These are phyloP conservation scores for Epichloe brachyelytri DNA, from an alignment of 2,329 filamentous ascomycete genomes.

Conservation along the genomic window DNA sequence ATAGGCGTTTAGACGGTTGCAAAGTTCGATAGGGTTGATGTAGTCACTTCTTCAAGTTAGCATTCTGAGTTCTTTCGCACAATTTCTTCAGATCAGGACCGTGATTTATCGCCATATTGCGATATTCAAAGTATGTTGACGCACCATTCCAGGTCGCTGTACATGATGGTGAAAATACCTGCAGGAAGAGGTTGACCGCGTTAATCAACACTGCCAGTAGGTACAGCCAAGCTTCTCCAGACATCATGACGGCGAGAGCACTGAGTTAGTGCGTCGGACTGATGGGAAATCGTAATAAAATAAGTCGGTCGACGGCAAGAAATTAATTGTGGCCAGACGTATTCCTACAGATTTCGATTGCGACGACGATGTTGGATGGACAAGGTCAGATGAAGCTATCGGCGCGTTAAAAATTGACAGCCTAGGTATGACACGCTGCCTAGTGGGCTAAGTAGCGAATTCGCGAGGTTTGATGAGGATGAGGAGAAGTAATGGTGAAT, in stretches of 20 bases:
- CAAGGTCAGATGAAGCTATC: neutral
- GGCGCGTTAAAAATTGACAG: neutral
- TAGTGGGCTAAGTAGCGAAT: neutral
- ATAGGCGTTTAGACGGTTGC: constrained; percentile 99
- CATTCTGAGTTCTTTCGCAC: neutral
- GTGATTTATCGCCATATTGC: neutral
- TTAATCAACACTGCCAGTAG: constrained; percentile 97
- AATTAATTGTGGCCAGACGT: neutral
- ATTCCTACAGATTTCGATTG: neutral
- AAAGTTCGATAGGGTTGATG: constrained; percentile 99
- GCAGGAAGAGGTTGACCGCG: constrained; percentile 98
- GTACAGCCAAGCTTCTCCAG: constrained; percentile 96
- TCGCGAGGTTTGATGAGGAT: neutral
- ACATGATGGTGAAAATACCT: constrained; percentile 99
- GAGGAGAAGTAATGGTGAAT: neutral
- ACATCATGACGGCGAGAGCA: constrained; percentile 45
- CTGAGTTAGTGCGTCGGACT: neutral
- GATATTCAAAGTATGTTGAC: constrained; percentile 21
- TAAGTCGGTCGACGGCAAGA: neutral
- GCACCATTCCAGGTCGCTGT: constrained; percentile 97
- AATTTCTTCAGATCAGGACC: neutral
- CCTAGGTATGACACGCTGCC: neutral
- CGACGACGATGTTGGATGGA: neutral
- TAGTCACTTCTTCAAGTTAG: constrained; percentile 58
- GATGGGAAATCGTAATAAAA: neutral